Evolutionary conservation across 140 eudicot species (phyloP).

Genomic region (Ambrosia hybrid): DNA sequence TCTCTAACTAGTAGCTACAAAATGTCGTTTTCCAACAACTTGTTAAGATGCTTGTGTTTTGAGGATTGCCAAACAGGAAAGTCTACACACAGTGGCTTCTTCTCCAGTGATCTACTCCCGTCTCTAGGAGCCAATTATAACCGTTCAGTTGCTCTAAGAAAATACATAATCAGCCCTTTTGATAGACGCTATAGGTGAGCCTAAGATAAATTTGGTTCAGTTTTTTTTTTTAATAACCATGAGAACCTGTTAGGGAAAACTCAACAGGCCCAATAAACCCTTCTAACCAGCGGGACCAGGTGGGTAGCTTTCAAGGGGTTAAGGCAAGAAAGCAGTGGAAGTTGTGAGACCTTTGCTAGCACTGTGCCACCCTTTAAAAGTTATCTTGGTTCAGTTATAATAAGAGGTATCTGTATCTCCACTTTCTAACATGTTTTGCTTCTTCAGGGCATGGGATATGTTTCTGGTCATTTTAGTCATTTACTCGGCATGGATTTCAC

Average conservation of each 20-base stretch:
- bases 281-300: not conserved
- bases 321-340: not conserved
- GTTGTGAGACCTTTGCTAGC: no score
- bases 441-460: conserved; percentile 96
- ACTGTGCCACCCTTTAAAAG: no score
- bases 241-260: not conserved
- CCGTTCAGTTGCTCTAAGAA: conserved; percentile 43
- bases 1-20: conserved; percentile 17
- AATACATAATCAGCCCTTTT: conserved; percentile 60
- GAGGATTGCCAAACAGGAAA: conserved; percentile 45
- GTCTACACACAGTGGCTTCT: conserved; percentile 60
- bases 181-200: conserved; percentile 76
- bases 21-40: conserved; percentile 45
- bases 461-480: conserved; percentile 67
- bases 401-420: not conserved
- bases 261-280: not conserved
- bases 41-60: conserved; percentile 54
- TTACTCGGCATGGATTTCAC: conserved; percentile 94
- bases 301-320: not conserved
- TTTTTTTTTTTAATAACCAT: not conserved
- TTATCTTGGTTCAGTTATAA: not conserved
- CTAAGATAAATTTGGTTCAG: conserved; percentile 1
- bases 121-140: conserved; percentile 87
- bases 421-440: conserved; percentile 21
- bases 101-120: conserved; percentile 82